phyloP scores from a whole-genome alignment of 2,329 filamentous ascomycete species.

The Albophoma yamanashiensis region DNA sequence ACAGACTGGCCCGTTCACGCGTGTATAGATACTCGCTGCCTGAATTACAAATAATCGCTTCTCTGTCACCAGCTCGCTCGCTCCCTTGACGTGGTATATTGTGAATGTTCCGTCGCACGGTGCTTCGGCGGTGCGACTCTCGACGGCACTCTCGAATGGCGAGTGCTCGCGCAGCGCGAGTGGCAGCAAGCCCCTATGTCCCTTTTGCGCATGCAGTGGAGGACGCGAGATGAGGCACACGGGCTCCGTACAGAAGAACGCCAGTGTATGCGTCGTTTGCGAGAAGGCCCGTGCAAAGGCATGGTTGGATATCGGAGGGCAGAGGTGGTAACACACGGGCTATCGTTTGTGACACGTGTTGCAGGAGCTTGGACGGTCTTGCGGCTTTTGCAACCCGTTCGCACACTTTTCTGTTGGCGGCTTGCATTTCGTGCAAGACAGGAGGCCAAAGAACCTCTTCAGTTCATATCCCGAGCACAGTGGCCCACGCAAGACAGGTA shows the following conservation, averaged over 20 bases:
- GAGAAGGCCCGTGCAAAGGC: background rate
- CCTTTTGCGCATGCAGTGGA: background rate
- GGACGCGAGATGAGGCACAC: background rate
- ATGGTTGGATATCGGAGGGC: background rate
- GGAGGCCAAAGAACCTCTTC: background rate
- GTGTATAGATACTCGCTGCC: conserved; percentile 24
- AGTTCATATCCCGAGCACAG: background rate
- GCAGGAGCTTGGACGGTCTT: background rate
- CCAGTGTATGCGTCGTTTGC: background rate
- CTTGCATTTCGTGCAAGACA: background rate
- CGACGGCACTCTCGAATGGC: background rate
- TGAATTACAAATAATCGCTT: conserved; percentile 18
- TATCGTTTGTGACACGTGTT: background rate
- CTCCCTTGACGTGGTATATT: background rate
- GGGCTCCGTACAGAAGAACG: no score
- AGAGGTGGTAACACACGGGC: background rate
- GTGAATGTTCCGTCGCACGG: background rate
- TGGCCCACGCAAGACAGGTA: background rate
- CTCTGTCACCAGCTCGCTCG: conserved; percentile 9
- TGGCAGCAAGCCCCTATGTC: no score
- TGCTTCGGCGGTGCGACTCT: background rate
- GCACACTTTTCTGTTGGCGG: background rate
- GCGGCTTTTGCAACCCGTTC: background rate
- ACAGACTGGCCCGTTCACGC: conserved; percentile 18
- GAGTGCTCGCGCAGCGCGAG: background rate